Conservation (phyloP, 805 yeast species). For the Candida lessepsii region DNA sequence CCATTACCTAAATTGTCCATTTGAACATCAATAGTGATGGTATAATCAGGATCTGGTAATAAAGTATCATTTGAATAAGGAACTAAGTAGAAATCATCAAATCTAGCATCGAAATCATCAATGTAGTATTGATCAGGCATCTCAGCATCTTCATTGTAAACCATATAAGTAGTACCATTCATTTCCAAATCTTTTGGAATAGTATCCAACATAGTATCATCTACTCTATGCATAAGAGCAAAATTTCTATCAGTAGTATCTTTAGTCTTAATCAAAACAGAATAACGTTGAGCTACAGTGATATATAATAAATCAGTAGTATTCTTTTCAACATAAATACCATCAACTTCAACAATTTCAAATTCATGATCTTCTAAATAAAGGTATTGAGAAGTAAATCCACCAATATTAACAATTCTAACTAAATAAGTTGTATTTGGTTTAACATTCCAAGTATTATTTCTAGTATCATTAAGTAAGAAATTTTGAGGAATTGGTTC, state of each 20-base stretch:
- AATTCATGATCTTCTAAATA: constrained; percentile 43
- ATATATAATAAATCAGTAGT: constrained; percentile 56
- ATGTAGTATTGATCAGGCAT: constrained; percentile 22
- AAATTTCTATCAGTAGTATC: constrained; percentile 44
- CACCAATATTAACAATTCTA: constrained; percentile 64
- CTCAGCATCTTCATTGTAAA: constrained; percentile 42
- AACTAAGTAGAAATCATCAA: constrained; percentile 73
- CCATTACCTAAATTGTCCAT: constrained; percentile 77
- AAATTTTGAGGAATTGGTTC: constrained; percentile 75
- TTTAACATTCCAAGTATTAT: constrained; percentile 53
- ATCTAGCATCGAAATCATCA: constrained; percentile 38
- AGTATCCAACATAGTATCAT: constrained; percentile 65
- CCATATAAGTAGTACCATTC: constrained; percentile 54
- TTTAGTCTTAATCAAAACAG: constrained; percentile 64
- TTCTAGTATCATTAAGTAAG: constrained; percentile 63
- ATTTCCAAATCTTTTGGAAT: constrained; percentile 56
- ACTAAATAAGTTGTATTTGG: constrained; percentile 62
- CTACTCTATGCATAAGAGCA: constrained; percentile 61
- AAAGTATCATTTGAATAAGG: constrained; percentile 57
- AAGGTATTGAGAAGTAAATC: constrained; percentile 64
- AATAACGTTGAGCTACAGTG: constrained; percentile 80
- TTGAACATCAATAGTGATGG: constrained; percentile 54
- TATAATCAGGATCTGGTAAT: constrained; percentile 61
- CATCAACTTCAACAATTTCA: constrained; percentile 44
- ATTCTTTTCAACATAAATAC: constrained; percentile 57